Evolutionary conservation across 2,329 filamentous ascomycete species (phyloP), one percentile per base, ranked within the genome.

Genomic region (Aspergillus proliferans): DNA sequence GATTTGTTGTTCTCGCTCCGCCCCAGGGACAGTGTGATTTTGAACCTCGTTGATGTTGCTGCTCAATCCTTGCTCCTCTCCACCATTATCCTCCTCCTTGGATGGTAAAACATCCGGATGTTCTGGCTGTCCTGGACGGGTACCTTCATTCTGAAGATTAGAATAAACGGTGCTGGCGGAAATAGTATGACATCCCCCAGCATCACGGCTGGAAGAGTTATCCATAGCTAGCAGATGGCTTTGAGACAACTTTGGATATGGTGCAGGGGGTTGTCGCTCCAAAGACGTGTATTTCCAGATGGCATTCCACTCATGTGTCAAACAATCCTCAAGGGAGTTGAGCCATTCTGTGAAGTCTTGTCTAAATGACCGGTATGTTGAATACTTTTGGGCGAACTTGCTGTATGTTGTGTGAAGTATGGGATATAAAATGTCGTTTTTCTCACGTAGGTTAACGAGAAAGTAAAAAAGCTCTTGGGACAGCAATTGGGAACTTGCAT

Each of bases 1-100:
- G 51, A 80, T 69, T 64, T 55, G 54, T 39, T 15, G n/a, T 39
- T n/a, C n/a, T n/a, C 15, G 8, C n/a, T 39, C 36, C 15, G n/a
- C n/a, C n/a, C n/a, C n/a, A n/a, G n/a, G n/a, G n/a, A n/a, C n/a
- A n/a, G n/a, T n/a, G n/a, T n/a, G n/a, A n/a, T n/a, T n/a, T n/a
- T n/a, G n/a, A n/a, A n/a, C n/a, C n/a, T n/a, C n/a, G n/a, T n/a
- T n/a, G n/a, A n/a, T n/a, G n/a, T n/a, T n/a, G n/a, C n/a, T n/a
- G n/a, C n/a, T n/a, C n/a, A n/a, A n/a, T n/a, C n/a, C n/a, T n/a
- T n/a, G n/a, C n/a, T n/a, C n/a, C n/a, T n/a, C n/a, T n/a, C n/a
- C n/a, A 8, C 21, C 6, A 39, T 39, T 10, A 8, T 15, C 9
- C 18, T 18, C 15, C 8, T 18, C 18, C 36, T 39, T 39, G n/a